Conservation (phyloP, 192 early-diverging fungal genomes). For the Spizellomyces punctatus region DNA sequence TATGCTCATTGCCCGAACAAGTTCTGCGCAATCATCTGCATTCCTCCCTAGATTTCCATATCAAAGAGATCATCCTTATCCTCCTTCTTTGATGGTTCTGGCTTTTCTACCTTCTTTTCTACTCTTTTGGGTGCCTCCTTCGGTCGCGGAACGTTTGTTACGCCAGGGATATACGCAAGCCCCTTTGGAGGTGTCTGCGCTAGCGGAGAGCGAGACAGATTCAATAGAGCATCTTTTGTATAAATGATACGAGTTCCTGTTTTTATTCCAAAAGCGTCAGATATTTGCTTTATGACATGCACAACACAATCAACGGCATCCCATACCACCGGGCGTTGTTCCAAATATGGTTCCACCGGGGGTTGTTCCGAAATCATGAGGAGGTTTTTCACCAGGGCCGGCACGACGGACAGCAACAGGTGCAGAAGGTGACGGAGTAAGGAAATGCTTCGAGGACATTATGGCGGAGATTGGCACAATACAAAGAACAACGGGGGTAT, state of each 20-base stretch:
- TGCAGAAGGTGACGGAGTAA: constrained; percentile 10
- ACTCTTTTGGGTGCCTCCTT: constrained; percentile 31
- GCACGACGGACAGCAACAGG: constrained; percentile 58
- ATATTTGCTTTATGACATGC: background rate
- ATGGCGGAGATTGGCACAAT: no score
- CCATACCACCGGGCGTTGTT: constrained; percentile 57
- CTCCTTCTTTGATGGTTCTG: constrained; percentile 9
- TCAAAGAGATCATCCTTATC: constrained; percentile 46
- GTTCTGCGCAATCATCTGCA: no score
- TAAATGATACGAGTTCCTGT: constrained; percentile 69
- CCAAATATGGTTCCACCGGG: constrained; percentile 64
- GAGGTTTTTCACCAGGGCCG: constrained; percentile 50
- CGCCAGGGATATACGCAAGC: constrained; percentile 63
- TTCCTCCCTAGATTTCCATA: constrained; percentile 27
- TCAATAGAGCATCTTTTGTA: constrained; percentile 61
- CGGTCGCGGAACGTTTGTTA: constrained; percentile 53
- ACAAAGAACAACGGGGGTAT: no score
- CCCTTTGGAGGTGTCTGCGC: constrained; percentile 60
- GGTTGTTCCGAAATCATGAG: constrained; percentile 62
- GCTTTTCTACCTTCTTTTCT: constrained; percentile 40
- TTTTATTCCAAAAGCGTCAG: background rate
- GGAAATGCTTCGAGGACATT: constrained; percentile 22
- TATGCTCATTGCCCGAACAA: no score
- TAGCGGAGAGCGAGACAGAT: constrained; percentile 63
- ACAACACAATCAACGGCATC: no score